Conservation (phyloP, 2,329 filamentous ascomycete species). For the Blumeria hordei region DNA sequence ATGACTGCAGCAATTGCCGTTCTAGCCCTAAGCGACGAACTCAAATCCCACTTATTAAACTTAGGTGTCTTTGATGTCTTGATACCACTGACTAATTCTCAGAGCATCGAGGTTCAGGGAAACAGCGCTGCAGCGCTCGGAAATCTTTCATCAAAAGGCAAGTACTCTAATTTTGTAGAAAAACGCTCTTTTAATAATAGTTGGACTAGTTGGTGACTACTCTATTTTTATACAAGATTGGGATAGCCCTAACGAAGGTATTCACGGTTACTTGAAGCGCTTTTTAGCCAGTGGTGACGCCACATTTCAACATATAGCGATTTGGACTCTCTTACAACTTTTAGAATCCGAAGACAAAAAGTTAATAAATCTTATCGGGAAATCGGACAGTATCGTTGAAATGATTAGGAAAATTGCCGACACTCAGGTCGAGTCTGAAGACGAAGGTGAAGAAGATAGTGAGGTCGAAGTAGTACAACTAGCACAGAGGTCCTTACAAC, state of each 20-base stretch:
- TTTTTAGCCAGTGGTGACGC: constrained; percentile 88
- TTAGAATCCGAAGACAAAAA: constrained; percentile 85
- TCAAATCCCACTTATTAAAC: constrained; percentile 75
- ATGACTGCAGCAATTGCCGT: constrained; percentile 99
- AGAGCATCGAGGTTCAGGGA: constrained; percentile 92
- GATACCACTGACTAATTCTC: constrained; percentile 81
- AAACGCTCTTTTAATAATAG: too few relatives aligned
- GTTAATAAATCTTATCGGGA: constrained; percentile 68
- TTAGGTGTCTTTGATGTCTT: constrained; percentile 90
- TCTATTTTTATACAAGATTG: constrained; percentile 88
- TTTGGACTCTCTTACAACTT: constrained; percentile 89
- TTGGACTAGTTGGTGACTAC: constrained; percentile 62
- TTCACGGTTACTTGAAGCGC: constrained; percentile 80
- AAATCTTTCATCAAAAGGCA: constrained; percentile 92
- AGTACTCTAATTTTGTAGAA: constrained; percentile 7
- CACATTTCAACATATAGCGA: constrained; percentile 97
- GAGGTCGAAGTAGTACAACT: constrained; percentile 83
- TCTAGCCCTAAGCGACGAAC: constrained; percentile 77
- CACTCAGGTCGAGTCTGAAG: constrained; percentile 66
- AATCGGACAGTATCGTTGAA: constrained; percentile 73
- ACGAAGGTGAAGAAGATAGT: constrained; percentile 69
- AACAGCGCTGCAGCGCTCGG: constrained; percentile 92
- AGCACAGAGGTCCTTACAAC: constrained; percentile 70
- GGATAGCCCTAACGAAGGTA: constrained; percentile 76
- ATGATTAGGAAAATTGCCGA: constrained; percentile 85